Evolutionary conservation across 805 yeast genomes (phyloP).

Genomic region (Wickerhamomyces bisporus): DNA sequence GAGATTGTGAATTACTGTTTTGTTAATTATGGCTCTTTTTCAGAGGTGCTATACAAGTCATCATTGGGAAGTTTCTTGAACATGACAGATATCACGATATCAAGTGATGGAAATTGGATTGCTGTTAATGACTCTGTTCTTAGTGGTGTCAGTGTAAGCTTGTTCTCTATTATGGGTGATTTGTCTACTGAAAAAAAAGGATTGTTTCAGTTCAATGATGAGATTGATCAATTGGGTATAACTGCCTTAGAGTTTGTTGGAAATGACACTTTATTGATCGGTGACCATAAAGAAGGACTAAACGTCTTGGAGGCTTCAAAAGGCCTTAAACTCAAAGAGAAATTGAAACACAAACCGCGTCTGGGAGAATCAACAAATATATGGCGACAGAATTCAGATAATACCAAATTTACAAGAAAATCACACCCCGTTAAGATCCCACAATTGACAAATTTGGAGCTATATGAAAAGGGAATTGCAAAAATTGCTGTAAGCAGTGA

Average conservation of each 20-base stretch:
- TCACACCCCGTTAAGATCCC: constrained; percentile 6
- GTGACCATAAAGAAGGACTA: constrained; percentile 13
- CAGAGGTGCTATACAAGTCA: constrained; percentile 3
- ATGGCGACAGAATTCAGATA: constrained; percentile 11
- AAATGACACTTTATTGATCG: constrained; percentile 10
- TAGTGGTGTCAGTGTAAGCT: constrained; percentile 2
- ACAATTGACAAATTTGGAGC: constrained; percentile 1
- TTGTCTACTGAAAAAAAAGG: constrained; percentile 2
- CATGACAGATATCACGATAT: constrained; percentile 1
- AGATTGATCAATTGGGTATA: constrained; percentile 10
- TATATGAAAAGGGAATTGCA: constrained; percentile 5
- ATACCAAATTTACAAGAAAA: constrained; percentile 5
- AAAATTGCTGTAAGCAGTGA: constrained; percentile 1
- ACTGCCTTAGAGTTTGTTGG: constrained; percentile 6
- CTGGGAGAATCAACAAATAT: background rate
- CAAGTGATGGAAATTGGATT: constrained; percentile 12
- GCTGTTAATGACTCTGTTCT: constrained; percentile 5
- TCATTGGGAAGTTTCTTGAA: constrained; percentile 2
- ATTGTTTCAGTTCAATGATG: constrained; percentile 4
- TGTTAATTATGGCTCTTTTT: background rate
- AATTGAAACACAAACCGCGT: background rate
- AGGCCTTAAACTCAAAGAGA: constrained; percentile 4
- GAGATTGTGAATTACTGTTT: background rate
- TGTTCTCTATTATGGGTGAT: constrained; percentile 13
- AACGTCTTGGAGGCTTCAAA: constrained; percentile 5